phyloP scores from a whole-genome alignment of 1,284 basidiomycete genomes.

The Mixia osmundae region DNA sequence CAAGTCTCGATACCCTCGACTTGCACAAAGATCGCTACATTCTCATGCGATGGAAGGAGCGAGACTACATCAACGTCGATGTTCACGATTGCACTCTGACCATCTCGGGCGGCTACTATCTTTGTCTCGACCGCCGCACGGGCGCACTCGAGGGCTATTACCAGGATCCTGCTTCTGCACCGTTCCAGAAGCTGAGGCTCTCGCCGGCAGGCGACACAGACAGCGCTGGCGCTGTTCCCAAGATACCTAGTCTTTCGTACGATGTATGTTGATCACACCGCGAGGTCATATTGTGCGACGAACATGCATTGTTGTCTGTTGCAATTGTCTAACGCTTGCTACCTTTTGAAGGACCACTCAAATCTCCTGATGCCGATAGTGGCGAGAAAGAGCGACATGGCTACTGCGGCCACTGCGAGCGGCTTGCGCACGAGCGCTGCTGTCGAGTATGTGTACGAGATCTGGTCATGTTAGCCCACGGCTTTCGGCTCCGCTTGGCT shows the following conservation, averaged over 20 bases:
- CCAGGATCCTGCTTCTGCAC: too few species aligned
- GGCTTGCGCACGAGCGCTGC: conserved; percentile 62
- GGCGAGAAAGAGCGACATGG: conserved; percentile 20
- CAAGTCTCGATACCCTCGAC: too few species aligned
- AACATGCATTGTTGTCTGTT: too few species aligned
- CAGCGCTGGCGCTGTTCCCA: too few species aligned
- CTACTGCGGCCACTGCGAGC: conserved; percentile 33
- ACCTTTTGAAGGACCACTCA: conserved; percentile 10
- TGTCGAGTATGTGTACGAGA: conserved; percentile 57
- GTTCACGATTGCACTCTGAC: conserved; percentile 4
- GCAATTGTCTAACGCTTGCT: too few species aligned
- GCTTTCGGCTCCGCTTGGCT: conserved; percentile 29
- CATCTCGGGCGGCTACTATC: conserved; percentile 7
- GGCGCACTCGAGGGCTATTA: conserved; percentile 3
- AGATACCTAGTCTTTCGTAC: too few species aligned
- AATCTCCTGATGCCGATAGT: conserved; percentile 20
- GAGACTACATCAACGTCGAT: conserved; percentile 7
- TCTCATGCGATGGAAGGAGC: conserved; percentile 9
- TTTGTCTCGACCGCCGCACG: conserved; percentile 5
- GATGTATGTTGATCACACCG: too few species aligned
- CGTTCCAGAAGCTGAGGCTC: too few species aligned
- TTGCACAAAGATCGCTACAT: too few species aligned
- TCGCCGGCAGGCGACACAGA: too few species aligned
- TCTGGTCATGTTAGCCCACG: conserved; percentile 27
- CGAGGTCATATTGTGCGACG: too few species aligned